These are phyloP conservation scores for Suillus subalutaceus DNA, from an alignment of 768 basidiomycete genomes.

Conservation along the genomic window DNA sequence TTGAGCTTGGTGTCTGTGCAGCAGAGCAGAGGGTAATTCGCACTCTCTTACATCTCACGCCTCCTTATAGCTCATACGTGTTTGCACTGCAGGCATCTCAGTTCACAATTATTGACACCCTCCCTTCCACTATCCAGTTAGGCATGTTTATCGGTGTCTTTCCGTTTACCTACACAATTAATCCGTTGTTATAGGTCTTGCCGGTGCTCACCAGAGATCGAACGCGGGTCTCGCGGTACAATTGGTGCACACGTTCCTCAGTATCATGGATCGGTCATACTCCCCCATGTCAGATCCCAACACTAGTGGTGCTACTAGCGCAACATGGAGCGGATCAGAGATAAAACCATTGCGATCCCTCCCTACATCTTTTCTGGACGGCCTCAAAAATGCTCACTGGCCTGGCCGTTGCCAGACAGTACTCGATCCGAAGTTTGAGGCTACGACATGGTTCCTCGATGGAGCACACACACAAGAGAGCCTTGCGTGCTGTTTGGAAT, in stretches of 20 bases:
- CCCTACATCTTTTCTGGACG: slow-evolving; percentile 56
- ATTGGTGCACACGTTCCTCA: slow-evolving; percentile 68
- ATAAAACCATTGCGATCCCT: slow-evolving; percentile 35
- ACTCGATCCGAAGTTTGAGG: slow-evolving; percentile 52
- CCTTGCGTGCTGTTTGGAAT: slow-evolving; percentile 81
- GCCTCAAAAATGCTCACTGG: slow-evolving; percentile 77
- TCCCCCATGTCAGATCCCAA: not conserved
- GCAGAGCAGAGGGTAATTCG: slow-evolving; percentile 59
- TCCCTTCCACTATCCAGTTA: slow-evolving; percentile 57
- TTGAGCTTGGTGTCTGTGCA: slow-evolving; percentile 69
- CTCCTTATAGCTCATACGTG: not conserved
- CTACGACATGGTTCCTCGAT: slow-evolving; percentile 86
- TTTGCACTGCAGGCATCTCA: slow-evolving; percentile 54
- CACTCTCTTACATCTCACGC: not conserved
- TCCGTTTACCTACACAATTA: slow-evolving; percentile 4
- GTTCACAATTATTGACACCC: slow-evolving; percentile 62
- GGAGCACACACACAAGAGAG: slow-evolving; percentile 96
- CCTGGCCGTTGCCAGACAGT: slow-evolving; percentile 94
- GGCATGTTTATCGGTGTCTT: slow-evolving; percentile 43
- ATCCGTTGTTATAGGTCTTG: slow-evolving; percentile 57
- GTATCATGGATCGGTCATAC: slow-evolving; percentile 26
- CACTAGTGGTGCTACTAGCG: not conserved
- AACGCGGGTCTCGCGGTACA: slow-evolving; percentile 88
- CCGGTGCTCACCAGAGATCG: slow-evolving; percentile 82
- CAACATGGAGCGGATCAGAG: not conserved